Base-by-base conservation (phyloP, 495 filamentous ascomycete genomes). In the Pseudomonodictys pantanalensis region DNA sequence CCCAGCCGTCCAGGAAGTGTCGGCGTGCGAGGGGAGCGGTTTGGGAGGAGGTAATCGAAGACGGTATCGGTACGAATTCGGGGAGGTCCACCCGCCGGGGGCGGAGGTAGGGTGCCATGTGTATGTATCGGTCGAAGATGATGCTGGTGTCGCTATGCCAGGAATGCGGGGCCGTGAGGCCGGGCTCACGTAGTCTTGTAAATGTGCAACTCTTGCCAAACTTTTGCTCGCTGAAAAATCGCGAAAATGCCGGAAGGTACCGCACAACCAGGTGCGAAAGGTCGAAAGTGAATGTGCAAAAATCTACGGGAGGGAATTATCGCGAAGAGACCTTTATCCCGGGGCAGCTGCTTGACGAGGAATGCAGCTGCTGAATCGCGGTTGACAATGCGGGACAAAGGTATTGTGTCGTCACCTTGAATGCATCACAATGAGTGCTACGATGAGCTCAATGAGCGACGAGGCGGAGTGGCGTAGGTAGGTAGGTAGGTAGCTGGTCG, bases 51-150 rank as follows among this genome's bases (percentile, higher is more conserved):
- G n/a, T n/a, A n/a, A n/a, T n/a, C n/a, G n/a, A n/a, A n/a, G n/a
- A n/a, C n/a, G n/a, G n/a, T n/a, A n/a, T n/a, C n/a, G n/a, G n/a
- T n/a, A n/a, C n/a, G n/a, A n/a, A n/a, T n/a, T n/a, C n/a, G n/a
- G n/a, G n/a, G n/a, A n/a, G 29, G 10, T 56, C 62, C 51, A 50
- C 61, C 54, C 61, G 24, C 61, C 61, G 43, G 55, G 55, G 32
- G 61, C 46, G 50, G 55, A 62, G 43, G 44, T 56, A 45, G 18
- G 44, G 18, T 2, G 48, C 44, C 50, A 55, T 53, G 30, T 49
- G 30, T 43, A 38, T 25, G 2, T 39, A 22, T 17, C n/a, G n/a
- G 2, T 1, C n/a, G 24, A 22, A n/a, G n/a, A n/a, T n/a, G n/a
- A n/a, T n/a, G n/a, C n/a, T n/a, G n/a, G n/a, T n/a, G n/a, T n/a